These are phyloP conservation scores for Aureobasidium vineae DNA, from an alignment of 2,329 filamentous ascomycete species.

Conservation along the genomic window DNA sequence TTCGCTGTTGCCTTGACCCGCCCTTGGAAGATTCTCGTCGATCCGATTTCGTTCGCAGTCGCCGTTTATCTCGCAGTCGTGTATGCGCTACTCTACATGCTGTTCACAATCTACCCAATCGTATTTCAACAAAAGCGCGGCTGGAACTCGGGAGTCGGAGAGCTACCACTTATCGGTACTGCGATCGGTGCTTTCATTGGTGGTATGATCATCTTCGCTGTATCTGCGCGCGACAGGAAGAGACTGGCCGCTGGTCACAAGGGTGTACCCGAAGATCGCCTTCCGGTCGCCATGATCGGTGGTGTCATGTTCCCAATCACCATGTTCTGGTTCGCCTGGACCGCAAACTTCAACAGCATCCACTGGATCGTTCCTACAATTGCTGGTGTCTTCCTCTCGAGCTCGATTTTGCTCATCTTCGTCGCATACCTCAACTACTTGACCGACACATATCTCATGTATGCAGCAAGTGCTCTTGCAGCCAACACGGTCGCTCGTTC, in stretches of 20 bases:
- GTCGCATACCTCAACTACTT: slow-evolving; percentile 56
- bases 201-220: slow-evolving; percentile 43
- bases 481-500: slow-evolving; percentile 37
- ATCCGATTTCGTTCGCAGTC: slow-evolving; percentile 53
- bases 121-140: slow-evolving; percentile 54
- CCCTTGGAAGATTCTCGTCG: slow-evolving; percentile 56
- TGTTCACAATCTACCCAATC: slow-evolving; percentile 58
- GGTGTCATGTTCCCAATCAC: slow-evolving; percentile 38
- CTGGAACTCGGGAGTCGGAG: slow-evolving; percentile 55
- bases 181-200: slow-evolving; percentile 51
- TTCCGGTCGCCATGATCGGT: slow-evolving; percentile 37
- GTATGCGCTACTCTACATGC: slow-evolving; percentile 57
- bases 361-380: slow-evolving; percentile 51
- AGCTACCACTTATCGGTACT: slow-evolving; percentile 54
- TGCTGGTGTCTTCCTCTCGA: slow-evolving; percentile 46
- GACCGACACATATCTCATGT: slow-evolving; percentile 52
- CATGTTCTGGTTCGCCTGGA: slow-evolving; percentile 42
- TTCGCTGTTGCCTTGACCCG: slow-evolving; percentile 55
- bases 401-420: slow-evolving; percentile 50
- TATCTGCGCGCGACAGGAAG: slow-evolving; percentile 43
- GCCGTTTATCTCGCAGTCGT: slow-evolving; percentile 56
- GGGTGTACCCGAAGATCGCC: slow-evolving; percentile 47
- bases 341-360: slow-evolving; percentile 43
- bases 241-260: slow-evolving; percentile 41
- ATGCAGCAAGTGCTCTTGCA: slow-evolving; percentile 35